phyloP scores from a whole-genome alignment of 768 basidiomycete species.

The Coprinopsis cinerea region DNA sequence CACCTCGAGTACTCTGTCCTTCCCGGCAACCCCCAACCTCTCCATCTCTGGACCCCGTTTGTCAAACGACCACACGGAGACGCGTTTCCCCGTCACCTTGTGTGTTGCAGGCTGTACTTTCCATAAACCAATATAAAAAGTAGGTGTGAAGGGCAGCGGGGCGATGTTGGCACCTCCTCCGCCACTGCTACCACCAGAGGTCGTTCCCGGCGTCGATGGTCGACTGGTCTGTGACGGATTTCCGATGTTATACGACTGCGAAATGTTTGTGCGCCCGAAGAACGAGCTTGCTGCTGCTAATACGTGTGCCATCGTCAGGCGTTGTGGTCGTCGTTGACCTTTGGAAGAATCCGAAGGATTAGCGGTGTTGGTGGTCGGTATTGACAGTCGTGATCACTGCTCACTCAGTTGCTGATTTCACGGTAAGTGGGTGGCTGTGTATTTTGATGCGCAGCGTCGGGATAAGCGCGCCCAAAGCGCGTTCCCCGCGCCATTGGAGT shows the following conservation, averaged over 20 bases:
- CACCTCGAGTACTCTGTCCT: constrained; percentile 74
- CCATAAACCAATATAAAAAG: constrained; percentile 82
- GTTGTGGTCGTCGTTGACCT: not conserved
- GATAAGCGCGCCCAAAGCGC: too few species aligned
- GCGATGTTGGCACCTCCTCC: constrained; percentile 21
- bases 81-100: constrained; percentile 85
- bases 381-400: not conserved
- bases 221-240: constrained; percentile 33
- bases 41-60: constrained; percentile 76
- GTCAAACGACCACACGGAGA: constrained; percentile 90
- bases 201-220: constrained; percentile 43
- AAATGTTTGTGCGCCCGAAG: constrained; percentile 75
- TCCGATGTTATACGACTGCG: constrained; percentile 72
- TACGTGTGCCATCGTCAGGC: constrained; percentile 37
- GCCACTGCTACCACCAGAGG: constrained; percentile 15
- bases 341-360: too few species aligned
- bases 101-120: constrained; percentile 81
- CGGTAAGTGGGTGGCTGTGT: not conserved
- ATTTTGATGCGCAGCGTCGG: too few species aligned
- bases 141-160: constrained; percentile 38
- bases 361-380: not conserved
- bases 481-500: too few species aligned
- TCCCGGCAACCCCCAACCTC: constrained; percentile 53
- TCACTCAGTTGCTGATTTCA: too few species aligned
- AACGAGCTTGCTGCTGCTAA: constrained; percentile 80